These are phyloP conservation scores for Hortaea werneckii DNA, from an alignment of 2,329 filamentous ascomycete species.

Conservation along the genomic window DNA sequence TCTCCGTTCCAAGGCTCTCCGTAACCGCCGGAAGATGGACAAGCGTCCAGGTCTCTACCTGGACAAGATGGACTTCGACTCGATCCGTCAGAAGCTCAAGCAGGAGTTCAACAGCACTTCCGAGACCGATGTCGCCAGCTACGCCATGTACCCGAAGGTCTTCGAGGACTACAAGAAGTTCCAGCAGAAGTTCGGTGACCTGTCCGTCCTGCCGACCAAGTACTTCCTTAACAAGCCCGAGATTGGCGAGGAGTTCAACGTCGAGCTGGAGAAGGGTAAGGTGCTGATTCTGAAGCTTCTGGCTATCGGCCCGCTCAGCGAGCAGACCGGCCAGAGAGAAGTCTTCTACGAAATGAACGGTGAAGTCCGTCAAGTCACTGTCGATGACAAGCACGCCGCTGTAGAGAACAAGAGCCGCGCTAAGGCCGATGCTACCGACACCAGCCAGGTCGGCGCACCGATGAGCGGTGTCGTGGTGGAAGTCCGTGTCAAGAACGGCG, in stretches of 20 bases:
- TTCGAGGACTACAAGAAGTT: constrained; percentile 98
- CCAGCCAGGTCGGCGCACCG: constrained; percentile 87
- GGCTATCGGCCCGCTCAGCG: constrained; percentile 84
- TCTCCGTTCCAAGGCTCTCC: constrained; percentile 76
- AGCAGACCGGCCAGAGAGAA: constrained; percentile 93
- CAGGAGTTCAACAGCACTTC: constrained; percentile 76
- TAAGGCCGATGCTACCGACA: constrained; percentile 82
- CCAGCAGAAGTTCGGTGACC: constrained; percentile 76
- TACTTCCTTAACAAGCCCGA: constrained; percentile 89
- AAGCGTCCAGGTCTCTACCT: constrained; percentile 91
- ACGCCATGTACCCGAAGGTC: constrained; percentile 98
- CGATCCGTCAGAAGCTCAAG: constrained; percentile 74
- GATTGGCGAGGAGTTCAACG: constrained; percentile 96
- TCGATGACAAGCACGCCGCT: constrained; percentile 87
- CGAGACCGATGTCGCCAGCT: constrained; percentile 85
- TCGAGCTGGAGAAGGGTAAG: constrained; percentile 98
- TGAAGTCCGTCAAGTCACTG: constrained; percentile 86
- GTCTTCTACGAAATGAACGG: constrained; percentile 99
- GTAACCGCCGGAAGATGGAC: constrained; percentile 86
- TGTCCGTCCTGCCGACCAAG: constrained; percentile 86
- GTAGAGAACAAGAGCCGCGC: constrained; percentile 86
- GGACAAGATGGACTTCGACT: constrained; percentile 74
- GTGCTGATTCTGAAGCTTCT: constrained; percentile 93
- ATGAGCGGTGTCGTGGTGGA: constrained; percentile 98
- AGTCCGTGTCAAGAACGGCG: constrained; percentile 82